phyloP scores from a whole-genome alignment of 495 filamentous ascomycete species.

The Aspergillus sclerotioniger region DNA sequence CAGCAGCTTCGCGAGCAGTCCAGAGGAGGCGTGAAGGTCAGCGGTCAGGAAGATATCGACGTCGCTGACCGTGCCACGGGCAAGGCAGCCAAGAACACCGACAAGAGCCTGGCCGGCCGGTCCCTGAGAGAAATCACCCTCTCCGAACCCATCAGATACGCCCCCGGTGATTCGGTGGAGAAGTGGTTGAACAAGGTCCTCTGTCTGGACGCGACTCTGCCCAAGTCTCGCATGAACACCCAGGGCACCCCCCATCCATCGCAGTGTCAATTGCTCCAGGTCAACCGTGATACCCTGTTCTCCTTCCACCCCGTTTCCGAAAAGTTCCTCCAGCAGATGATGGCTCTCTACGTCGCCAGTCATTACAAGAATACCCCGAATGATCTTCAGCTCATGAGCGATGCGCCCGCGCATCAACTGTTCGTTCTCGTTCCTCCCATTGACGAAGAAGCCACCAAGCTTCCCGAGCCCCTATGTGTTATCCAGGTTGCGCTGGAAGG shows the following conservation, averaged over 20 bases:
- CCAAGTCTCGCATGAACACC: constrained; percentile 68
- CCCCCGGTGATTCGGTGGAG: constrained; percentile 85
- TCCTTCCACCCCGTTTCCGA: constrained; percentile 97
- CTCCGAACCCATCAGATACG: constrained; percentile 91
- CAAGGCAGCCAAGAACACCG: constrained; percentile 61
- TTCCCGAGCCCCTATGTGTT: constrained; percentile 93
- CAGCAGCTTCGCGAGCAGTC: constrained; percentile 96
- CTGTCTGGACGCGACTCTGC: constrained; percentile 87
- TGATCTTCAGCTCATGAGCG: constrained; percentile 95
- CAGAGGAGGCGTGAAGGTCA: constrained; percentile 51
- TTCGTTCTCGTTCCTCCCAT: constrained; percentile 92
- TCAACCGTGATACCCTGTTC: constrained; percentile 97
- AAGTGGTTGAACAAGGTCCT: constrained; percentile 95
- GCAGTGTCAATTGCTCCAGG: constrained; percentile 83
- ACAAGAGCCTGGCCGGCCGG: constrained; percentile 64
- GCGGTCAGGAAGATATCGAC: constrained; percentile 54
- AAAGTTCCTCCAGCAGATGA: constrained; percentile 97
- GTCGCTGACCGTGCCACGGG: constrained; percentile 73
- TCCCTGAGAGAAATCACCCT: constrained; percentile 92
- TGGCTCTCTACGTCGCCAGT: constrained; percentile 95
- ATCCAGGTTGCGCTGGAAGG: constrained; percentile 95
- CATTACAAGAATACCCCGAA: constrained; percentile 99
- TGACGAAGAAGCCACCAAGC: constrained; percentile 66
- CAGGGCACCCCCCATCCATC: constrained; percentile 87
- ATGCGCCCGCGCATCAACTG: constrained; percentile 95